A percentile compares a stretch with the other conserved stretches of the same genome.
phyloP scores from a whole-genome alignment of 208 protist genomes.

The Spironucleus salmonicida region DNA sequence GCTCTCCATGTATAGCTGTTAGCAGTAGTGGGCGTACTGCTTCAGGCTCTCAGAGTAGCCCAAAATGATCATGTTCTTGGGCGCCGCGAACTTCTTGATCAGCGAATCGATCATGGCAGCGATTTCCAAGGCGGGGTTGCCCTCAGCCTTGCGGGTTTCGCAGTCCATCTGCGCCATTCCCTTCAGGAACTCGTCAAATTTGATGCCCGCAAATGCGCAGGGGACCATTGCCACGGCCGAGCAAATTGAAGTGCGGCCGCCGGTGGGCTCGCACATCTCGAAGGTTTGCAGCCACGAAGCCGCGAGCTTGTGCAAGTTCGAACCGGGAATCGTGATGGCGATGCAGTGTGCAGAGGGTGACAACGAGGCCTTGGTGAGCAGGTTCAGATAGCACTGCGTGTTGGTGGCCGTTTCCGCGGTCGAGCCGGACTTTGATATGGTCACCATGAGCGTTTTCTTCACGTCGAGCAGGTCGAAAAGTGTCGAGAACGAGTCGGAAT shows the following conservation, averaged over 20 bases:
- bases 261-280: constrained; percentile 43
- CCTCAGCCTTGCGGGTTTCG: constrained; percentile 30
- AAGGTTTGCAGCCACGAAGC: constrained; percentile 28
- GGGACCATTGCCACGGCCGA: constrained; percentile 47
- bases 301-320: constrained; percentile 35
- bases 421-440: constrained; percentile 45
- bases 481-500: constrained; percentile 37
- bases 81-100: not conserved
- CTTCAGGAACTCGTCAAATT: constrained; percentile 44
- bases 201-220: constrained; percentile 43
- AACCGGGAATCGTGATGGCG: constrained; percentile 39
- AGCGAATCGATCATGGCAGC: constrained; percentile 31
- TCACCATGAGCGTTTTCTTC: constrained; percentile 28
- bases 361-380: not conserved
- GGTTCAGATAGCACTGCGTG: constrained; percentile 14
- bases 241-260: constrained; percentile 39
- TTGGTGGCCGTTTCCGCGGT: constrained; percentile 47
- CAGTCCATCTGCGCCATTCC: constrained; percentile 44
- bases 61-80: constrained; percentile 45
- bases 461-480: not conserved
- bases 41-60: constrained; percentile 40
- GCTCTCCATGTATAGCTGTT: constrained; percentile 49
- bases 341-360: not conserved
- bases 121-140: constrained; percentile 34
- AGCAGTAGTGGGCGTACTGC: constrained; percentile 45